Conservation (phyloP, 371 early-diverging fungal genomes). For the Syncephalastrum monosporum region DNA sequence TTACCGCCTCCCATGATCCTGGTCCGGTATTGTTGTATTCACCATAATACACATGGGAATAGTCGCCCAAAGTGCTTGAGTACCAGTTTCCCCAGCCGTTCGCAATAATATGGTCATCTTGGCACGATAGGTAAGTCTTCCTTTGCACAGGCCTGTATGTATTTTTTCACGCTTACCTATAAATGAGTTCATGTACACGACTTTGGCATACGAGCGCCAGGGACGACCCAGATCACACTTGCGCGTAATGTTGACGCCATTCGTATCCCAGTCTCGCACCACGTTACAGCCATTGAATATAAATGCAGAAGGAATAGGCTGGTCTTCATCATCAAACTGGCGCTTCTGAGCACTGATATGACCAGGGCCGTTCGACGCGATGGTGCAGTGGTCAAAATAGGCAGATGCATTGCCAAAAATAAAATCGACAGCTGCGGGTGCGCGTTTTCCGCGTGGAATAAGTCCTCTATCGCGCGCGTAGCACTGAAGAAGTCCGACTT, state of each 20-base stretch:
- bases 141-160: neutral
- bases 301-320: slow-evolving; percentile 15
- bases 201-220: slow-evolving; percentile 30
- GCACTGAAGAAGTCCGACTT: neutral
- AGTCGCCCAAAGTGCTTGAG: slow-evolving; percentile 10
- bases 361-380: slow-evolving; percentile 24
- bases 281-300: slow-evolving; percentile 9
- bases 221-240: slow-evolving; percentile 25
- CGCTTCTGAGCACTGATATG: slow-evolving; percentile 23
- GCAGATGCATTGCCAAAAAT: slow-evolving; percentile 31
- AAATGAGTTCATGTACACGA: slow-evolving; percentile 23
- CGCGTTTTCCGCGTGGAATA: no score
- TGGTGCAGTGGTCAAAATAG: slow-evolving; percentile 30
- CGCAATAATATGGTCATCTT: slow-evolving; percentile 12
- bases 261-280: slow-evolving; percentile 7
- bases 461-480: no score
- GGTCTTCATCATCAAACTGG: slow-evolving; percentile 6
- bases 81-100: slow-evolving; percentile 23
- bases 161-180: slow-evolving; percentile 5
- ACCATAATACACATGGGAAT: slow-evolving; percentile 15
- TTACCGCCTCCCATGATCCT: slow-evolving; percentile 12
- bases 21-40: slow-evolving; percentile 31
- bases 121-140: neutral
- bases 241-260: slow-evolving; percentile 5
- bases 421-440: slow-evolving; percentile 23